Evolutionary conservation across 305 asterid species (phyloP), one percentile per base, ranked within the genome.

Genomic region (Striga hermonthica): DNA sequence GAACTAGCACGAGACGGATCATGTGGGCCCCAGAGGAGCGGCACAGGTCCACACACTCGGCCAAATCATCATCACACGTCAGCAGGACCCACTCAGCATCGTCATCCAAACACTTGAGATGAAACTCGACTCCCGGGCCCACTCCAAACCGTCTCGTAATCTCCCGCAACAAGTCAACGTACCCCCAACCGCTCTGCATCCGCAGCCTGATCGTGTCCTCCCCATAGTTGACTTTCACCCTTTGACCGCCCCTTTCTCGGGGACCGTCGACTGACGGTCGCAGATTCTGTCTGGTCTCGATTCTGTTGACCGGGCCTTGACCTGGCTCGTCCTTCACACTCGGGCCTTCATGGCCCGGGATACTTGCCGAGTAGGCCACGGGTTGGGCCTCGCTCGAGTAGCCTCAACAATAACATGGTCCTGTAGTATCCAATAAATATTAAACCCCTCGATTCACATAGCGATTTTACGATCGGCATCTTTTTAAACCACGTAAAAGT

Each of bases 11-110:
- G 41, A 93, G 85, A 86, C 76, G 90, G 54, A 90, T 86, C 12
- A 88, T 88, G 56, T 77, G 81, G 78, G 34, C 76, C 62, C 62
- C 61, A 2, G 84, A 80, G 6, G 86, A 72, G 10, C 74, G 75
- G 62, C 80, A 82, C 12, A 88, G 82, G 34, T 86, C 90, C 2
- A 93, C 59, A 60, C 98, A 86, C 73, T 90, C 97, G 69, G 77
- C 95, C 10, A 93, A 77, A 80, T 93, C 98, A 13, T 89, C 98
- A 41, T 90, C 95, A 11, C 98, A 93, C 3, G 96, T 90, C 39
- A 90, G 47, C 12, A 93, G 60, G 13, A 93, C 95, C 97, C 98
- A 93, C 57, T 93, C 98, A 9, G 82, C 76, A 57, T 90, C 98
- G 37, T 93, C 98, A n/a, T 93, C 96, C 76, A 90, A 79, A 78